Evolutionary conservation across 306 rosid species (phyloP).

Genomic region (Cicer pinnatifidum): DNA sequence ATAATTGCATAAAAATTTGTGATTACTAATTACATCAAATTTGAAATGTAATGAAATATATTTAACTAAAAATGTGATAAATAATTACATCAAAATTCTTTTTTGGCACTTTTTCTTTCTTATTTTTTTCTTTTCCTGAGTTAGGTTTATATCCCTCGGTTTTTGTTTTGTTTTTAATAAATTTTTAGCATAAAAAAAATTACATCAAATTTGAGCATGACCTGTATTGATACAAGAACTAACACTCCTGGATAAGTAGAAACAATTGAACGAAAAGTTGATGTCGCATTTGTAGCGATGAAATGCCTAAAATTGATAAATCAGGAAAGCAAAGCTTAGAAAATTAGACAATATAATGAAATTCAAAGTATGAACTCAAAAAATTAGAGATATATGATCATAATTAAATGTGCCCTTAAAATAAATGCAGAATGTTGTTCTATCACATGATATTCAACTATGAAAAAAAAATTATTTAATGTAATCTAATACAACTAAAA

Average conservation of each 20-base stretch:
- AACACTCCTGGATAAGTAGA: conserved; percentile 78
- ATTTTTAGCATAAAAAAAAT: background rate
- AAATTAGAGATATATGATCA: conserved; percentile 8
- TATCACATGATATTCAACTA: conserved; percentile 18
- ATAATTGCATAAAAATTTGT: background rate
- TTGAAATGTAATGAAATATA: background rate
- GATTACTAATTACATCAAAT: conserved; percentile 8
- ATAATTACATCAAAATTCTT: no score
- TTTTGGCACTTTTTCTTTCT: no score
- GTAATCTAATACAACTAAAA: conserved; percentile 13
- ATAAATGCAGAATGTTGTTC: conserved; percentile 33
- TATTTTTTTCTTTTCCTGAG: no score
- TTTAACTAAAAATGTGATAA: no score
- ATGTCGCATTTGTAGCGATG: conserved; percentile 82
- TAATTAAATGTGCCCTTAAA: background rate
- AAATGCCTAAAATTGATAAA: conserved; percentile 64
- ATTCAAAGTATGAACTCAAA: conserved; percentile 27
- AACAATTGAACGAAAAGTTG: conserved; percentile 76
- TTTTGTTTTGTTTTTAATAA: no score
- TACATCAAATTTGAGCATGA: conserved; percentile 41
- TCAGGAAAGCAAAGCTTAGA: conserved; percentile 35
- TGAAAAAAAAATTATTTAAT: conserved; percentile 21
- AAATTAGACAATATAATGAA: conserved; percentile 28
- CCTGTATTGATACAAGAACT: conserved; percentile 87
- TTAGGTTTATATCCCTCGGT: no score